Evolutionary conservation across 2,329 filamentous ascomycete genomes (phyloP).

Genomic region (Exophiala calicioides): DNA sequence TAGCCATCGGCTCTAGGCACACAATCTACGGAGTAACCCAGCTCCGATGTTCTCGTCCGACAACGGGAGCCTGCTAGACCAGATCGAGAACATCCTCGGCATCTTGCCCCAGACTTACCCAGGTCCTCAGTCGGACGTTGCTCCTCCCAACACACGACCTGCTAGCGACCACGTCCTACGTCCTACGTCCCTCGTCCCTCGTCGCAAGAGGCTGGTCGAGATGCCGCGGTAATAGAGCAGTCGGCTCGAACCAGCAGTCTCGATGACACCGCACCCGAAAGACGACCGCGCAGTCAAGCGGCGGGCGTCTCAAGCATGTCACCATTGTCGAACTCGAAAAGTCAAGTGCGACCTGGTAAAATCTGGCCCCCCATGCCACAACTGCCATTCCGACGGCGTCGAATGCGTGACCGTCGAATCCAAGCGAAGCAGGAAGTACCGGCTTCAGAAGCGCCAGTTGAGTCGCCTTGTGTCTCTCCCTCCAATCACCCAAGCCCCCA

Average conservation of each 20-base stretch:
- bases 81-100: too few relatives aligned
- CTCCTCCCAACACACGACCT: too few relatives aligned
- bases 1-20: too few relatives aligned
- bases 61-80: too few relatives aligned
- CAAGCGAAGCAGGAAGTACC: constrained; percentile 24
- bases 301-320: constrained; percentile 35
- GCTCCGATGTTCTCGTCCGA: too few relatives aligned
- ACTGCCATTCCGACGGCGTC: constrained; percentile 22
- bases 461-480: constrained; percentile 15
- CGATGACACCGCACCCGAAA: background rate
- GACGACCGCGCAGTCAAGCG: constrained; percentile 19
- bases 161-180: background rate
- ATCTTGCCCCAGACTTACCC: too few relatives aligned
- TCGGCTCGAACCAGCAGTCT: background rate
- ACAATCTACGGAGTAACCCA: too few relatives aligned
- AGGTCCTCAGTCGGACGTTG: too few relatives aligned
- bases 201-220: background rate
- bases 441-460: constrained; percentile 27
- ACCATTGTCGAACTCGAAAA: constrained; percentile 39
- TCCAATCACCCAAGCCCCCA: constrained; percentile 16
- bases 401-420: constrained; percentile 26
- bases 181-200: background rate
- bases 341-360: constrained; percentile 38
- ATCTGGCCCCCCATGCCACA: constrained; percentile 23
- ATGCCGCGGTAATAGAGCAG: background rate